A percentile compares a stretch with the other conserved stretches of the same genome.
Conservation (phyloP, 495 filamentous ascomycete species). For the Physcia stellaris region DNA sequence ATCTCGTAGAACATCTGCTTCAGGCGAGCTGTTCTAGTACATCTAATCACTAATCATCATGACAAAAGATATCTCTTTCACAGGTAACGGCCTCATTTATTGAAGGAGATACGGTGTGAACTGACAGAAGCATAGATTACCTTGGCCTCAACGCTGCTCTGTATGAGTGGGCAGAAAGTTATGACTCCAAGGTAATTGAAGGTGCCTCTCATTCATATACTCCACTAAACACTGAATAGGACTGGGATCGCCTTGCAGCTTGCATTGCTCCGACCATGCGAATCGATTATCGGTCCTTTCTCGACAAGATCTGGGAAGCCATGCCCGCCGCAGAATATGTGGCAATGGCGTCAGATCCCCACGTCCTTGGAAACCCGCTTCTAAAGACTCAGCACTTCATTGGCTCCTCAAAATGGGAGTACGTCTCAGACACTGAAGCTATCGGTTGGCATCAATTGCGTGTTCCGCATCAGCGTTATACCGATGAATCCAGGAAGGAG, state of each 20-base stretch:
- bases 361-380: slow-evolving; percentile 55
- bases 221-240: slow-evolving; percentile 24
- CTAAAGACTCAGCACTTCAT: slow-evolving; percentile 69
- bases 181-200: slow-evolving; percentile 71
- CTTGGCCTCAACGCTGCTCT: slow-evolving; percentile 9
- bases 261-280: slow-evolving; percentile 54
- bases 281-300: slow-evolving; percentile 65
- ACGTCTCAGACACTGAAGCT: slow-evolving; percentile 50
- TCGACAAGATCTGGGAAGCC: slow-evolving; percentile 54
- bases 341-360: slow-evolving; percentile 49
- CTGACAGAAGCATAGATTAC: too few relatives aligned
- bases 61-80: too few relatives aligned
- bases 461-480: slow-evolving; percentile 46
- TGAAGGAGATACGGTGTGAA: too few relatives aligned
- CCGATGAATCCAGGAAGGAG: slow-evolving; percentile 7
- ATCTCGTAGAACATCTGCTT: too few relatives aligned
- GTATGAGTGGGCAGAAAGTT: slow-evolving; percentile 75
- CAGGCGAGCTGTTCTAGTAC: too few relatives aligned
- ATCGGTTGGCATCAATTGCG: slow-evolving; percentile 66
- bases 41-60: too few relatives aligned
- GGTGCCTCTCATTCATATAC: not conserved
- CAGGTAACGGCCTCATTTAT: too few relatives aligned
- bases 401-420: slow-evolving; percentile 59
- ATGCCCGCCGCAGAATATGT: slow-evolving; percentile 64
- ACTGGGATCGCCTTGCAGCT: slow-evolving; percentile 57